Evolutionary conservation across 768 basidiomycete genomes (phyloP).

Genomic region (Suillus subalutaceus): DNA sequence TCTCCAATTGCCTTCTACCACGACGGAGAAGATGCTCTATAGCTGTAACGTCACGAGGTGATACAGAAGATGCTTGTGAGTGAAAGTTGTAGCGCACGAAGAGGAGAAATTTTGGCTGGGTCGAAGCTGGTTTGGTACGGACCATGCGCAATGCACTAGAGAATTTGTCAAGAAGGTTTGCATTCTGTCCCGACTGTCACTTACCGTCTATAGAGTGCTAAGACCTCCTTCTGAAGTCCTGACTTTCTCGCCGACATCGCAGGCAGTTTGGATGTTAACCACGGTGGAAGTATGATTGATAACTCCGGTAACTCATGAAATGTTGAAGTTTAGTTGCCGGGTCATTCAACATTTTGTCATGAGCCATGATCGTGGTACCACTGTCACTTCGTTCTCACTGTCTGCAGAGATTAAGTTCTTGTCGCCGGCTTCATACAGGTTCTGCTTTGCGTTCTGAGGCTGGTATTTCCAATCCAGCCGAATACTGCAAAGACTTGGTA

Average conservation of each 20-base stretch:
- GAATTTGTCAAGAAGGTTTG: slow-evolving; percentile 8
- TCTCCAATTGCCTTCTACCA: slow-evolving; percentile 66
- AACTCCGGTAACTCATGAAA: slow-evolving; percentile 6
- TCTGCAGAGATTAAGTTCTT: slow-evolving; percentile 8
- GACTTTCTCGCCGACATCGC: slow-evolving; percentile 40
- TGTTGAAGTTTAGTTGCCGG: slow-evolving; percentile 5
- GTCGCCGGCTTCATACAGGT: slow-evolving; percentile 19
- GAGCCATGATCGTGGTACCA: slow-evolving; percentile 14
- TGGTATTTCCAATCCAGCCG: slow-evolving; percentile 44
- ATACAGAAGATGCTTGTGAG: slow-evolving; percentile 58
- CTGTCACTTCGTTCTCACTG: slow-evolving; percentile 16
- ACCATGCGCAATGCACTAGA: slow-evolving; percentile 77
- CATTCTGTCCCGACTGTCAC: slow-evolving; percentile 17
- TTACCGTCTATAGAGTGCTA: slow-evolving; percentile 59
- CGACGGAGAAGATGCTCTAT: slow-evolving; percentile 80
- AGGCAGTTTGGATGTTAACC: not conserved
- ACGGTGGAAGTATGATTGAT: not conserved
- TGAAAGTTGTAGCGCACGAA: slow-evolving; percentile 73
- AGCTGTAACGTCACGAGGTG: slow-evolving; percentile 65
- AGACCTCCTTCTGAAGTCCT: slow-evolving; percentile 55
- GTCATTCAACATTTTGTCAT: not conserved
- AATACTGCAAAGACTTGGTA: slow-evolving; percentile 74
- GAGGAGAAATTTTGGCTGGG: slow-evolving; percentile 67
- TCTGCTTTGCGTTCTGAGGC: slow-evolving; percentile 14
- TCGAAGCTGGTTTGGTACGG: slow-evolving; percentile 59